Evolutionary conservation across 768 basidiomycete genomes (phyloP), one percentile per base, ranked within the genome.

Genomic region (Boletus subcaerulescens): DNA sequence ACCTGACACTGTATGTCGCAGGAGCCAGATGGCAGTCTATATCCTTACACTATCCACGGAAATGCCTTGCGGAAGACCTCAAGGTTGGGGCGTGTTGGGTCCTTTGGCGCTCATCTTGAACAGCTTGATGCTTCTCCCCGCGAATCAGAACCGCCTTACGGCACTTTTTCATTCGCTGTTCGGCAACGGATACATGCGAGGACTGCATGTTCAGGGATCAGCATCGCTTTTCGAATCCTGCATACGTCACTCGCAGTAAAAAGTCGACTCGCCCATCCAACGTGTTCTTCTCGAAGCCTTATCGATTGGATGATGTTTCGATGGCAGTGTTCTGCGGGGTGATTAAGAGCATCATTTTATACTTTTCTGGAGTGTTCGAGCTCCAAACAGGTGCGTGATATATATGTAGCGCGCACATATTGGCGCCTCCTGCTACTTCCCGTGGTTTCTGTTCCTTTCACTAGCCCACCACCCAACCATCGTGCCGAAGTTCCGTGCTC

Each of bases 141-240:
- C 43, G 47, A 43, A 56, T 46, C 32, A 26, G 38, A 46, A 33
- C 50, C 7, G 22, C 15, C 22, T 52, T 48, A 57, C 47, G 55
- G 36, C 47, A 60, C 52, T 38, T 44, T 49, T 29, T 46, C 49
- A 40, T 33, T 38, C 22, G 36, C 29, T 18, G 26, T 47, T 49
- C 49, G 39, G 35, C 50, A 49, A 9, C 5, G 46, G 22, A 17
- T 42, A 45, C 63, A 57, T 55, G 60, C 53, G 41, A 36, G 36
- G 22, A 39, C 56, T 36, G 48, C 58, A 45, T 68, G 64, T 46
- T 62, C 47, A 64, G 56, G 54, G 55, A 26, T 45, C 31, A n/a
- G 26, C 46, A 39, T 42, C 45, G 53, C 63, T 56, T 62, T 48
- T 50, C 22, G 24, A 50, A 38, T 24, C 45, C 41, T 44, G 17